Evolutionary conservation across 2,329 filamentous ascomycete species (phyloP).

Genomic region (Sporothrix variecibatus): DNA sequence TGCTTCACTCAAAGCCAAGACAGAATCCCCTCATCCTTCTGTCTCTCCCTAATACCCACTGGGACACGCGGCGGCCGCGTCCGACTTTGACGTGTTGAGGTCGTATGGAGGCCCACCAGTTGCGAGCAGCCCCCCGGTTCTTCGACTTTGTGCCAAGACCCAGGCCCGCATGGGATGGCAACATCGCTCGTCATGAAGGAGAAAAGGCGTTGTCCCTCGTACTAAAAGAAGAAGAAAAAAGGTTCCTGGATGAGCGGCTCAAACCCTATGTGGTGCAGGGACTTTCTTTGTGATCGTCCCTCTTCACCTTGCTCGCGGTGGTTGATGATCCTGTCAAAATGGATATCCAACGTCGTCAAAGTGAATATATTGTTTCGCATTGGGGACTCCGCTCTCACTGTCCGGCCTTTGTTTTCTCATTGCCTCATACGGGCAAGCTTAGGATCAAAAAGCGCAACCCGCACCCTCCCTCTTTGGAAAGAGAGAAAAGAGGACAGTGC

Average conservation of each 20-base stretch:
- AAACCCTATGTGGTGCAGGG: not conserved
- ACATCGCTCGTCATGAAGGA: not conserved
- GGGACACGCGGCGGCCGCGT: not conserved
- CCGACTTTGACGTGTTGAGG: not conserved
- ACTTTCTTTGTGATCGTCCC: not conserved
- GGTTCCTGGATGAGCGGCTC: not conserved
- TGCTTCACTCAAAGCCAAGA: not conserved
- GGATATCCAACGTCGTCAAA: not conserved
- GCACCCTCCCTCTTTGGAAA: not conserved
- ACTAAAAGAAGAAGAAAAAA: not conserved
- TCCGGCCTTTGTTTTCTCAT: constrained; percentile 5
- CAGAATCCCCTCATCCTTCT: not conserved
- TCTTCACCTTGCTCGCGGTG: not conserved
- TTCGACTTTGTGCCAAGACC: not conserved
- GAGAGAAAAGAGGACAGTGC: not conserved
- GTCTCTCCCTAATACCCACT: not conserved
- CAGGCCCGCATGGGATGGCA: not conserved
- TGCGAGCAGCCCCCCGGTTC: not conserved
- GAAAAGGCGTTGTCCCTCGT: too few relatives aligned
- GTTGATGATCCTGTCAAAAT: not conserved
- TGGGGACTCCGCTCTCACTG: not conserved
- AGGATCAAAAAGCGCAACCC: constrained; percentile 10
- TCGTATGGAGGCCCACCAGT: not conserved
- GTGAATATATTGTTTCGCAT: not conserved
- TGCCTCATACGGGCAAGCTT: not conserved